Conservation (phyloP, 768 basidiomycete genomes). For the Obba rivulosa region DNA sequence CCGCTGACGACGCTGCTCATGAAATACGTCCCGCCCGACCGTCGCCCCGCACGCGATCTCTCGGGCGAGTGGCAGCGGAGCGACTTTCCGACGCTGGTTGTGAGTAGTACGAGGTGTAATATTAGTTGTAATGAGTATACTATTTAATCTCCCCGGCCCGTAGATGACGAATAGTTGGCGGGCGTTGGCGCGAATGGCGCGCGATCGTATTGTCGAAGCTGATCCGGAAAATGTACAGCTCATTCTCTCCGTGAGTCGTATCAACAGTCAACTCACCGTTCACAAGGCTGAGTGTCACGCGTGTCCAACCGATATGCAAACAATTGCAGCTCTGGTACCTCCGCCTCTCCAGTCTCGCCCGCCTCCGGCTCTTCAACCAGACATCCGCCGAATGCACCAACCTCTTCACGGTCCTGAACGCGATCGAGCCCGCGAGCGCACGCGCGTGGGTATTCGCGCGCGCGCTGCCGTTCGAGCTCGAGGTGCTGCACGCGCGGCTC, state of each 20-base stretch:
- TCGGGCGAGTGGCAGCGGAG: slow-evolving; percentile 67
- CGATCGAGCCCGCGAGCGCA: slow-evolving; percentile 22
- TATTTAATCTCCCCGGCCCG: slow-evolving; percentile 1
- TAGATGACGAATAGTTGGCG: slow-evolving; percentile 91
- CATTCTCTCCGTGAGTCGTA: slow-evolving; percentile 62
- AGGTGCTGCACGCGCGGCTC: slow-evolving; percentile 66
- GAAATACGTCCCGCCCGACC: slow-evolving; percentile 80
- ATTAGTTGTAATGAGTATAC: background rate
- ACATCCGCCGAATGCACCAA: slow-evolving; percentile 81
- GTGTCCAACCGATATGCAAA: no score
- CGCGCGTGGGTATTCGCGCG: slow-evolving; percentile 57
- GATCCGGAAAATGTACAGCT: slow-evolving; percentile 62
- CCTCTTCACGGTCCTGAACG: slow-evolving; percentile 64
- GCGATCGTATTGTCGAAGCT: slow-evolving; percentile 66
- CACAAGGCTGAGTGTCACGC: background rate
- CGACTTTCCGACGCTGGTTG: slow-evolving; percentile 77
- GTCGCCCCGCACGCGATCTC: slow-evolving; percentile 66
- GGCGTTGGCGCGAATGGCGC: slow-evolving; percentile 77
- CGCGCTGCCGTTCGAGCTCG: slow-evolving; percentile 51
- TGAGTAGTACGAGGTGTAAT: slow-evolving; percentile 36
- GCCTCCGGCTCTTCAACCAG: slow-evolving; percentile 82
- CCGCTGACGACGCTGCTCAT: slow-evolving; percentile 74
- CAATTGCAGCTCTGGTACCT: slow-evolving; percentile 71
- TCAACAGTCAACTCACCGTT: background rate
- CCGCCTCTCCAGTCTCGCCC: slow-evolving; percentile 71